A percentile compares a stretch with the other conserved stretches of the same genome.
Conservation (phyloP, 306 rosid genomes). For the Quercus bicolor region DNA sequence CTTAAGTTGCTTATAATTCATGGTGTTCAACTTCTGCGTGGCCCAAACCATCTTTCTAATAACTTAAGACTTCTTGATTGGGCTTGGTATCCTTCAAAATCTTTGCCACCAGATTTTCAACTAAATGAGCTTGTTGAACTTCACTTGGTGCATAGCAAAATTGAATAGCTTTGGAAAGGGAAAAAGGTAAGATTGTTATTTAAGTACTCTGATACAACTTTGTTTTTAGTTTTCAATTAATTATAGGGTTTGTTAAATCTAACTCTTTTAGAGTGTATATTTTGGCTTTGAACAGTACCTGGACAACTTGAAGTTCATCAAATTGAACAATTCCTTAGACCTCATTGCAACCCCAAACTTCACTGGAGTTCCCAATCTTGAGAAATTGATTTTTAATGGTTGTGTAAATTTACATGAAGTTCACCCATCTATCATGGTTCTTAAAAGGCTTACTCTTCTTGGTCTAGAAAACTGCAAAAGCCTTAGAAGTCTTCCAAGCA, state of each 20-base stretch:
- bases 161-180: background rate
- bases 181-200: no score
- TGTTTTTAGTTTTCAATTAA: no score
- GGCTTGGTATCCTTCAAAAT: no score
- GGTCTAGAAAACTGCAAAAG: background rate
- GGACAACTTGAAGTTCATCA: background rate
- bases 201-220: no score
- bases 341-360: background rate
- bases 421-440: background rate
- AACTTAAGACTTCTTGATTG: no score
- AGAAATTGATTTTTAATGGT: background rate
- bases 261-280: background rate
- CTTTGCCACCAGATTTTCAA: no score
- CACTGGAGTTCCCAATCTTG: background rate
- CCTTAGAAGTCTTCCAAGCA: background rate
- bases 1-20: background rate
- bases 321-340: background rate
- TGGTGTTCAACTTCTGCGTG: no score
- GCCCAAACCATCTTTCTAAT: no score
- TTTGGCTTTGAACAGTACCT: background rate
- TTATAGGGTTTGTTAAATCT: no score
- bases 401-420: background rate
- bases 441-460: background rate
- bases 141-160: no score
- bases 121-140: no score